Base-by-base conservation (phyloP, 768 basidiomycete genomes). In the Russula olivacea region DNA sequence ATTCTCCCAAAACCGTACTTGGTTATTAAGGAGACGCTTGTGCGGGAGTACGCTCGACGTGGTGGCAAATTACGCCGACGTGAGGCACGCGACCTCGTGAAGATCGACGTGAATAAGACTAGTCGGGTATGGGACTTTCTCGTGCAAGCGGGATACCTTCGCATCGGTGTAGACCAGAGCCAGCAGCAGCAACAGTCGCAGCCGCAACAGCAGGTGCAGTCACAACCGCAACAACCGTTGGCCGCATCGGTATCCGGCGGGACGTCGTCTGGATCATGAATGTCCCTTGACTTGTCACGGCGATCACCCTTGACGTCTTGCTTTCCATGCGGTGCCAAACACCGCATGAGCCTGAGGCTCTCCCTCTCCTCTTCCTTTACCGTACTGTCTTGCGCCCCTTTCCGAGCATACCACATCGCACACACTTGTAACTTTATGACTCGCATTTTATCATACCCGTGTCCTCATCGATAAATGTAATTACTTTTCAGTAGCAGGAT, bases 1-100 rank as follows among this genome's bases (percentile, higher is more conserved):
- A 93, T 99, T 61, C 80, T 97, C 21, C 96, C 97, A 0, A 92
- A 93, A 71, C 93, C 97, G 0, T 99, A 97, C 73, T 85, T 99
- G 56, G 85, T 90, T 64, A 91, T 98, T 76, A 99, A 99, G 73
- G 93, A 97, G 74, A 92, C 89, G 5, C 83, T 97, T 47, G 87
- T 99, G 34, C 84, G 93, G 36, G 96, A 98, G 77, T 97, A 93
- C 69, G 92, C 91, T 1, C 81, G 93, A 30, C 80, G 93, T 59
- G 89, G 90, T 23, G 95, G 95, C 12, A 89, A 91, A 72, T 80
- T 98, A 49, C 88, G 90, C 54, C 82, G 91, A 34, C 80, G 93
- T 58, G 93, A 97, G 73, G 93, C 93, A 12, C 83, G 91, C 55
- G 91, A 92, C 73, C 78, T 96, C 63, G 87, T 95, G 68, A 93